Percentiles rank a stretch among this genome's conserved stretches.
Evolutionary conservation across 176 grass and related monocot species (phyloP).

Genomic region (Olyra latifolia): DNA sequence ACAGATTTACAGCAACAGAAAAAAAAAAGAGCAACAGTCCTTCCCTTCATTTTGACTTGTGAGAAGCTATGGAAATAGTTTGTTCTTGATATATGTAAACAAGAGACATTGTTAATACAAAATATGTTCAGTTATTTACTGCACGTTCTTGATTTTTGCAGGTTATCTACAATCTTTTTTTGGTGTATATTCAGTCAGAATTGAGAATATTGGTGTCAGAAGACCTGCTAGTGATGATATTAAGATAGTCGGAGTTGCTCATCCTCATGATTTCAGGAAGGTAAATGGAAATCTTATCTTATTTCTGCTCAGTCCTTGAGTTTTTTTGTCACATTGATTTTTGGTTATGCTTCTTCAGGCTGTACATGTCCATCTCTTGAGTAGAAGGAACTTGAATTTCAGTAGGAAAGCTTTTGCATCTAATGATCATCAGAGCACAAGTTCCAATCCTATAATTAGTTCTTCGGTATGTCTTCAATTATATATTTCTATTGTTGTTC

Average conservation of each 20-base stretch:
- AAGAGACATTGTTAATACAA: not conserved
- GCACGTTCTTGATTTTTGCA: not conserved
- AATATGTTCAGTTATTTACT: not conserved
- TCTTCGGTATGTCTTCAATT: slow-evolving; percentile 24
- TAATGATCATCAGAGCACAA: slow-evolving; percentile 20
- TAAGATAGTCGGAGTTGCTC: slow-evolving; percentile 49
- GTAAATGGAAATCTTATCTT: slow-evolving; percentile 23
- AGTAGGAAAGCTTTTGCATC: slow-evolving; percentile 35
- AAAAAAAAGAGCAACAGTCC: not conserved
- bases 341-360: slow-evolving; percentile 37
- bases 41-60: not conserved
- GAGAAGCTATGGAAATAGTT: not conserved
- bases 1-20: not conserved
- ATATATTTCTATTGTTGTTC: not conserved
- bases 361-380: slow-evolving; percentile 48
- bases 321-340: not conserved
- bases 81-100: not conserved
- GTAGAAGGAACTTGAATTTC: slow-evolving; percentile 41
- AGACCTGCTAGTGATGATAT: slow-evolving; percentile 58
- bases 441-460: slow-evolving; percentile 24
- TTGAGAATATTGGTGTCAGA: slow-evolving; percentile 55
- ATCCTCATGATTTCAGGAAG: slow-evolving; percentile 63
- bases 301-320: not conserved
- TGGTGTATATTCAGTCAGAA: slow-evolving; percentile 64
- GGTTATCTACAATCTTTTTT: slow-evolving; percentile 67